Conservation (phyloP, 139 green algal genomes). For the Haematococcus sp. region DNA sequence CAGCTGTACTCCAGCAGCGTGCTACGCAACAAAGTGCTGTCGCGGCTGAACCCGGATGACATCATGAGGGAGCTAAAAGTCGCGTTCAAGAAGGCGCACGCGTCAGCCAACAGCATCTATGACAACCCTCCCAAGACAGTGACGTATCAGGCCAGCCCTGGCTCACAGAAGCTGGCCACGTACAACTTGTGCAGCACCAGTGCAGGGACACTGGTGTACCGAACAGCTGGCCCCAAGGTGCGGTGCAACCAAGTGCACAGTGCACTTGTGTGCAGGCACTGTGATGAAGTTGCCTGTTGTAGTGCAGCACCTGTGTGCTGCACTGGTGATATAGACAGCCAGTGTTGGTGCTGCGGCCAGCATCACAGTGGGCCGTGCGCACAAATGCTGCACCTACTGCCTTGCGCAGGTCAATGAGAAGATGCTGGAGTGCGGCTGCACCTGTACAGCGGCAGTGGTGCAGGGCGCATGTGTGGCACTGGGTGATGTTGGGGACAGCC, state of each 20-base stretch:
- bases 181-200: background rate
- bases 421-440: constrained; percentile 67
- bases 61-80: constrained; percentile 15
- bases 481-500: constrained; percentile 63
- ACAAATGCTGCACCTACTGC: too few relatives aligned
- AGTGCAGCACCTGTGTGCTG: too few relatives aligned
- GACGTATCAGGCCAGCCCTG: background rate
- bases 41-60: background rate
- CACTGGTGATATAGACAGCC: too few relatives aligned
- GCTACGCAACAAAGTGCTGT: constrained; percentile 22
- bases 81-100: constrained; percentile 30
- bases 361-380: too few relatives aligned
- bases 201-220: background rate
- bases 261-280: too few relatives aligned
- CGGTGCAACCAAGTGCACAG: too few relatives aligned
- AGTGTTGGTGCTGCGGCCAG: too few relatives aligned
- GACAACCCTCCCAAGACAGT: constrained; percentile 33
- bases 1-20: constrained; percentile 12
- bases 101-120: constrained; percentile 25
- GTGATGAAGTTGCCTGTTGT: too few relatives aligned
- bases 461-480: constrained; percentile 47
- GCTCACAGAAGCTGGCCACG: background rate
- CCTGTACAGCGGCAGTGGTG: constrained; percentile 56
- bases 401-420: constrained; percentile 25
- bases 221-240: background rate